Conservation (phyloP, 805 yeast genomes). For the Candida ponderosae region DNA sequence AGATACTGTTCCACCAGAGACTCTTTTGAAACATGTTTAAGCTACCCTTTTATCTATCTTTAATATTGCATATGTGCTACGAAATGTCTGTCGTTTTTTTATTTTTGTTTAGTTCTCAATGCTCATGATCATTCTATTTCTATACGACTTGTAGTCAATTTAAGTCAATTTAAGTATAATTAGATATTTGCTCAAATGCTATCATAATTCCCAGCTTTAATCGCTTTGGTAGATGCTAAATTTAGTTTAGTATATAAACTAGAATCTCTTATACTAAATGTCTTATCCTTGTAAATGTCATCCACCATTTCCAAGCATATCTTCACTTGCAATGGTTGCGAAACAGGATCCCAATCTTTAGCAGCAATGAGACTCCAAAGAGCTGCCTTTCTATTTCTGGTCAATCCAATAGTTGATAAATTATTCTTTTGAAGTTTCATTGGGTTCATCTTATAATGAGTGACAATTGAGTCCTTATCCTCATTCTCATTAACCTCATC, state of each 20-base stretch:
- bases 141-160: too few relatives aligned
- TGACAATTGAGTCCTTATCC: constrained; percentile 14
- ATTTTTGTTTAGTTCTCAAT: constrained; percentile 1
- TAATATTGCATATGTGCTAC: not conserved
- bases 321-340: constrained; percentile 20
- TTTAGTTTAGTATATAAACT: constrained; percentile 10
- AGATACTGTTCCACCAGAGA: constrained; percentile 54
- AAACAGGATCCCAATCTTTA: constrained; percentile 48
- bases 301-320: constrained; percentile 22
- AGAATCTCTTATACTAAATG: constrained; percentile 14
- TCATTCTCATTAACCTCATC: constrained; percentile 7
- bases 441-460: constrained; percentile 24
- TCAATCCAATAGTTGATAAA: constrained; percentile 40
- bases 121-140: too few relatives aligned
- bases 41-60: not conserved
- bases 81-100: constrained; percentile 1
- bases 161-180: too few relatives aligned
- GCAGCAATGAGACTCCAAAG: constrained; percentile 74
- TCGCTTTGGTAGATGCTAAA: not conserved
- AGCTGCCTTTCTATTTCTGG: constrained; percentile 65
- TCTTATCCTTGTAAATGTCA: constrained; percentile 18
- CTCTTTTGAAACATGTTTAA: constrained; percentile 29
- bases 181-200: too few relatives aligned
- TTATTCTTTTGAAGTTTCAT: constrained; percentile 29
- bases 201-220: too few relatives aligned